phyloP scores from a whole-genome alignment of 768 basidiomycete genomes.

The Termitomyces sp. region DNA sequence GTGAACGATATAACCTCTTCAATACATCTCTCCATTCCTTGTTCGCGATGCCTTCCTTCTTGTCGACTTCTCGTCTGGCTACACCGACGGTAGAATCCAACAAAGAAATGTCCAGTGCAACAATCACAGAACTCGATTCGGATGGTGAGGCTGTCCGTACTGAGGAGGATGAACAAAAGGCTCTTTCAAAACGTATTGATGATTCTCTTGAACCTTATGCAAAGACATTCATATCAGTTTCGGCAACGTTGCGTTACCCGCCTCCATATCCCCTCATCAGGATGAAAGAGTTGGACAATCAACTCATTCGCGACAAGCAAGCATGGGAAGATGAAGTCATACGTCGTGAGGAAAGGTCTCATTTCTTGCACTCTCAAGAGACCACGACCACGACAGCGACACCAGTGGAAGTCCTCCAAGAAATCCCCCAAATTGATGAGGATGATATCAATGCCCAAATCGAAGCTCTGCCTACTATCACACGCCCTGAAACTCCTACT shows the following conservation, averaged over 20 bases:
- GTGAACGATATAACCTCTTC: slow-evolving; percentile 17
- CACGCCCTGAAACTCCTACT: slow-evolving; percentile 32
- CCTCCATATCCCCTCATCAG: slow-evolving; percentile 85
- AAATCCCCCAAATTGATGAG: slow-evolving; percentile 20
- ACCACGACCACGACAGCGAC: slow-evolving; percentile 31
- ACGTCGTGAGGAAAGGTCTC: slow-evolving; percentile 65
- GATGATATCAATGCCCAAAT: slow-evolving; percentile 68
- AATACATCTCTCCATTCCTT: slow-evolving; percentile 21
- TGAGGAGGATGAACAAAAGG: slow-evolving; percentile 68
- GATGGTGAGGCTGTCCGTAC: slow-evolving; percentile 52
- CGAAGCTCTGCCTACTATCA: slow-evolving; percentile 44
- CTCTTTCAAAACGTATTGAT: slow-evolving; percentile 74
- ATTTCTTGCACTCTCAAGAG: slow-evolving; percentile 39
- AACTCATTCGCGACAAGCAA: slow-evolving; percentile 63
- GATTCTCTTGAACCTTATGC: slow-evolving; percentile 81
- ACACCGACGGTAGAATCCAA: slow-evolving; percentile 20
- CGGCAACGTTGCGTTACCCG: slow-evolving; percentile 86
- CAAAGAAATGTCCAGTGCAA: slow-evolving; percentile 12
- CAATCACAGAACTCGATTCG: slow-evolving; percentile 27
- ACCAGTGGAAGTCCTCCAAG: slow-evolving; percentile 22
- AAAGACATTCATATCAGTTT: slow-evolving; percentile 89
- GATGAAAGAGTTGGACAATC: slow-evolving; percentile 87
- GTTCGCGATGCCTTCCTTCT: slow-evolving; percentile 23
- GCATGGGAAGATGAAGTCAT: slow-evolving; percentile 89
- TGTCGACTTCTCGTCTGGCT: slow-evolving; percentile 26